These are phyloP conservation scores for Acanthamoeba culbertsoni DNA, from an alignment of 208 protist species.

Conservation along the genomic window DNA sequence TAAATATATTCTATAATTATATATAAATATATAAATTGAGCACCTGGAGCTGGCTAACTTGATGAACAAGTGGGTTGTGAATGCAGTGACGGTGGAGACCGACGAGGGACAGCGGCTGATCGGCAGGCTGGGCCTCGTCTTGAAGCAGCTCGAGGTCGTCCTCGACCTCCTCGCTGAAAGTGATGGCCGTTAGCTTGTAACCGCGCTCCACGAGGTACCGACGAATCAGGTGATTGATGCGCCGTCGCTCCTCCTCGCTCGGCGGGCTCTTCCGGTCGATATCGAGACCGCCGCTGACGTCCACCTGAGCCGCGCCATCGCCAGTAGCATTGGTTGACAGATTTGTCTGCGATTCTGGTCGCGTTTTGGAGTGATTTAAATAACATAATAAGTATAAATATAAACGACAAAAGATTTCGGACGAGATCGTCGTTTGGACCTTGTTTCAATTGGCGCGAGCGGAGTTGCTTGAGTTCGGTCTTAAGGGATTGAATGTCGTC, in stretches of 20 bases:
- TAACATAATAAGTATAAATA: too few species aligned
- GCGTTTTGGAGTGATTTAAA: too few species aligned
- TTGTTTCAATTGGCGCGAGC: neutral
- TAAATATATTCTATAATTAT: too few species aligned
- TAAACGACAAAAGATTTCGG: too few species aligned
- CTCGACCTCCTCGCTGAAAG: constrained; percentile 50
- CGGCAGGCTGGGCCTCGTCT: neutral
- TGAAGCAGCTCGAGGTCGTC: constrained; percentile 1
- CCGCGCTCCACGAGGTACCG: constrained; percentile 44
- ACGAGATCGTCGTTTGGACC: neutral
- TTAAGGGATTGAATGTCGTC: constrained; percentile 32
- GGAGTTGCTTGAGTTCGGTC: neutral
- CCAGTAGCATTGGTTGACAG: neutral
- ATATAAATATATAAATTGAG: too few species aligned
- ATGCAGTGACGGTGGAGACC: constrained; percentile 7
- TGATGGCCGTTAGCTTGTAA: constrained; percentile 56
- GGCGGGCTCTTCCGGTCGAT: neutral
- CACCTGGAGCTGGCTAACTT: neutral
- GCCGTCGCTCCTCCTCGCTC: neutral
- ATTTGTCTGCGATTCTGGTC: neutral
- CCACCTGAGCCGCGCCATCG: too few species aligned
- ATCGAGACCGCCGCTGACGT: neutral
- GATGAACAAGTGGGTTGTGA: neutral
- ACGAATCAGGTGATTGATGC: constrained; percentile 41
- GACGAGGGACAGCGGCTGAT: neutral